These are phyloP conservation scores for Penicillium sclerotigenum DNA, from an alignment of 2,329 filamentous ascomycete species.

Conservation along the genomic window DNA sequence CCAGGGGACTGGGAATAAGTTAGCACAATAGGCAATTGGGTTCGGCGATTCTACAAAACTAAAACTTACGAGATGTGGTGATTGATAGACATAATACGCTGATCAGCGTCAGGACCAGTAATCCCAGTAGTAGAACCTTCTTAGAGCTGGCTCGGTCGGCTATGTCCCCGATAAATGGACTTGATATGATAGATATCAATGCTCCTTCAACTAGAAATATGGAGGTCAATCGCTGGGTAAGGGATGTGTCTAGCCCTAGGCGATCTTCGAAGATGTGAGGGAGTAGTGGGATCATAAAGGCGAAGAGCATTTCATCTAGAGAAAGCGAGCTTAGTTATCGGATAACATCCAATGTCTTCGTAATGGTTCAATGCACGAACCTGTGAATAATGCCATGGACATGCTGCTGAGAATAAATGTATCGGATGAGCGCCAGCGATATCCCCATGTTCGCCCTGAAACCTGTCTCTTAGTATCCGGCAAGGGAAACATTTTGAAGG, in stretches of 20 bases:
- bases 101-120: constrained; percentile 9
- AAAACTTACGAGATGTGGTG: constrained; percentile 2
- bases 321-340: background rate
- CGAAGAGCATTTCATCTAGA: constrained; percentile 20
- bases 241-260: constrained; percentile 10
- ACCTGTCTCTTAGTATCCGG: background rate
- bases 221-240: constrained; percentile 15
- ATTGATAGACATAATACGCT: constrained; percentile 11
- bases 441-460: background rate
- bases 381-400: constrained; percentile 19
- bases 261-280: constrained; percentile 19
- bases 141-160: constrained; percentile 15
- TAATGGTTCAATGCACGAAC: background rate
- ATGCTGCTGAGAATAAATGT: constrained; percentile 18
- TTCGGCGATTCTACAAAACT: background rate
- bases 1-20: background rate
- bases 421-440: constrained; percentile 20
- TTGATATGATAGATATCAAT: constrained; percentile 17
- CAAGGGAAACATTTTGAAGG: background rate
- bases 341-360: background rate
- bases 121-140: constrained; percentile 8
- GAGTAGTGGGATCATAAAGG: constrained; percentile 22
- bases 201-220: constrained; percentile 22
- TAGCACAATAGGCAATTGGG: background rate
- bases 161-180: constrained; percentile 17